Conservation (phyloP, 371 early-diverging fungal species). For the Zancudomyces culisetae region DNA sequence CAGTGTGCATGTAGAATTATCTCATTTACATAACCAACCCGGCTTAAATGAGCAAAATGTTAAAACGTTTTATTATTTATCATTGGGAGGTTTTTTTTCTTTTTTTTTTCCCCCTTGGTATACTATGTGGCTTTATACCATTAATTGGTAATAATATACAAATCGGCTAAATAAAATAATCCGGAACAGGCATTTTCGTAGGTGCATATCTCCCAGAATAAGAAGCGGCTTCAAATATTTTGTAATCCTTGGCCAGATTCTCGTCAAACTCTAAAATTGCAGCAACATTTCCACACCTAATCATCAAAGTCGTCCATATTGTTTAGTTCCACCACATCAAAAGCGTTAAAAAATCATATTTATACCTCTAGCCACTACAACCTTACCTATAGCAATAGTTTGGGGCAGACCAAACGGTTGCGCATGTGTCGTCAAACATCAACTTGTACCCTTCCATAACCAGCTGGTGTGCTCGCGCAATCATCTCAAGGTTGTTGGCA, state of each 20-base stretch:
- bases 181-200: slow-evolving; percentile 64
- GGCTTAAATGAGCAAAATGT: too few species aligned
- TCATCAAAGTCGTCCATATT: too few species aligned
- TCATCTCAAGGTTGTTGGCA: slow-evolving; percentile 74
- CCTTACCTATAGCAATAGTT: slow-evolving; percentile 82
- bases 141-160: too few species aligned
- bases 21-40: too few species aligned
- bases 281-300: slow-evolving; percentile 94
- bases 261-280: slow-evolving; percentile 95
- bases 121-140: too few species aligned
- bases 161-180: slow-evolving; percentile 66
- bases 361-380: too few species aligned
- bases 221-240: slow-evolving; percentile 72
- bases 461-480: slow-evolving; percentile 97
- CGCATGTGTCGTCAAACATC: slow-evolving; percentile 88
- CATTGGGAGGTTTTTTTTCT: too few species aligned
- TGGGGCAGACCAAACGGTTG: slow-evolving; percentile 99
- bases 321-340: too few species aligned
- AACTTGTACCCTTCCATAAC: slow-evolving; percentile 97
- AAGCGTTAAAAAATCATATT: too few species aligned
- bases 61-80: too few species aligned
- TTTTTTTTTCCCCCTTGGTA: too few species aligned
- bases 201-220: slow-evolving; percentile 62
- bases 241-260: slow-evolving; percentile 58
- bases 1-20: too few species aligned